phyloP scores from a whole-genome alignment of 2,329 filamentous ascomycete species.

The Fusarium lyarnte region DNA sequence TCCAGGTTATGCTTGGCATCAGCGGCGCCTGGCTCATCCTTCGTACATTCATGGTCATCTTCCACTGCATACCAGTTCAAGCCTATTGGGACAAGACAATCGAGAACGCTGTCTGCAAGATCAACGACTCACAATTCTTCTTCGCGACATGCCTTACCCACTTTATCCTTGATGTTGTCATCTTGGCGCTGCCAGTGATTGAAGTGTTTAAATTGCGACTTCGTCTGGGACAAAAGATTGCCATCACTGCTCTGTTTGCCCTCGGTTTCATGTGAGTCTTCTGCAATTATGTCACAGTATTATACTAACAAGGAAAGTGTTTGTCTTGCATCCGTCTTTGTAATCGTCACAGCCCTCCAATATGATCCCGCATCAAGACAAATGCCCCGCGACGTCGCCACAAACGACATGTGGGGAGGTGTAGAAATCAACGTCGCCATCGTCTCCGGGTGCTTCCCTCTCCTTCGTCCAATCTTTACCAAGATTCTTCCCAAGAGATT shows the following conservation, averaged over 20 bases:
- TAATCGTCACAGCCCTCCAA: conserved; percentile 18
- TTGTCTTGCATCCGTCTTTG: conserved; percentile 33
- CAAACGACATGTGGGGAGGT: conserved; percentile 31
- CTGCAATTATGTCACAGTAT: rapidly evolving
- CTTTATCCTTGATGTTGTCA: conserved; percentile 46
- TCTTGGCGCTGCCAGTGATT: conserved; percentile 45
- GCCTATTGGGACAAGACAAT: conserved; percentile 48
- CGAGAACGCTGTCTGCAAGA: conserved; percentile 42
- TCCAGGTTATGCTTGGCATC: conserved; percentile 37
- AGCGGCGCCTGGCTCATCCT: conserved; percentile 43
- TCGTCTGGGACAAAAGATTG: conserved; percentile 43
- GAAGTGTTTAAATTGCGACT: conserved; percentile 47
- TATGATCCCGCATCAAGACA: conserved; percentile 32
- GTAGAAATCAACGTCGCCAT: conserved; percentile 39
- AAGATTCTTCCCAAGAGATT: conserved; percentile 35
- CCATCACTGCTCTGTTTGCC: conserved; percentile 43
- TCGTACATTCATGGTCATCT: conserved; percentile 46
- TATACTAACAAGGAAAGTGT: conserved; percentile 20
- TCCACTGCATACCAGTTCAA: conserved; percentile 48
- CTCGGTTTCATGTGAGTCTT: conserved; percentile 43
- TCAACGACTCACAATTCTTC: conserved; percentile 47
- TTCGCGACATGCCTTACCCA: conserved; percentile 47
- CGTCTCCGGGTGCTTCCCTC: conserved; percentile 39
- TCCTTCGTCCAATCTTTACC: conserved; percentile 37
- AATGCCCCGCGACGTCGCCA: conserved; percentile 32